Evolutionary conservation across 495 filamentous ascomycete species (phyloP).

Genomic region (Penicillium turbatum): DNA sequence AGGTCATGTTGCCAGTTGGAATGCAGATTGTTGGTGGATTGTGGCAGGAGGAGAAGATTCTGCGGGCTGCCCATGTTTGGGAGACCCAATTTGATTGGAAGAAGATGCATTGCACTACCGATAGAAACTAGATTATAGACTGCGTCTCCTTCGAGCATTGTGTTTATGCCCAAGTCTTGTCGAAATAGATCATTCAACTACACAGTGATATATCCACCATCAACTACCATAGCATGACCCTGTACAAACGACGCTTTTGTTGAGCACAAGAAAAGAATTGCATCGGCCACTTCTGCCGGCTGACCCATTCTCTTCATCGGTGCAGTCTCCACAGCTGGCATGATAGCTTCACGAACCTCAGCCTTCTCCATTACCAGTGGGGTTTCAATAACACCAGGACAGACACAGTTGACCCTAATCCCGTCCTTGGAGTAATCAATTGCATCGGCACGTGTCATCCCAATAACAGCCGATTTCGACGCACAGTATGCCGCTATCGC

Average conservation of each 20-base stretch:
- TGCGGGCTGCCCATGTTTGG: slow-evolving; percentile 49
- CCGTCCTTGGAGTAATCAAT: slow-evolving; percentile 48
- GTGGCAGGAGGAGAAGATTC: slow-evolving; percentile 38
- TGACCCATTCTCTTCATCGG: slow-evolving; percentile 50
- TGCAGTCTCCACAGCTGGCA: slow-evolving; percentile 40
- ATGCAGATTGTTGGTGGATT: slow-evolving; percentile 55
- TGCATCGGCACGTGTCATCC: slow-evolving; percentile 45
- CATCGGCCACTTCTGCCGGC: slow-evolving; percentile 47
- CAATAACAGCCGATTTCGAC: slow-evolving; percentile 45
- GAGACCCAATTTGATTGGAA: slow-evolving; percentile 50
- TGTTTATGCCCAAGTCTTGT: neutral
- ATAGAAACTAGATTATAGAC: slow-evolving; percentile 5
- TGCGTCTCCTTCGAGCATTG: neutral
- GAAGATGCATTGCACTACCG: slow-evolving; percentile 15
- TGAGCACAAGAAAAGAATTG: slow-evolving; percentile 46
- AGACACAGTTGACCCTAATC: slow-evolving; percentile 52
- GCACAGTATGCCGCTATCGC: slow-evolving; percentile 42
- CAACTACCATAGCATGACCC: slow-evolving; percentile 49
- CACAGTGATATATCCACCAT: slow-evolving; percentile 49
- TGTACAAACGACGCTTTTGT: slow-evolving; percentile 48
- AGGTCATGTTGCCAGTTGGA: slow-evolving; percentile 49
- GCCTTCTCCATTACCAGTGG: slow-evolving; percentile 40
- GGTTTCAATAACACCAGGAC: slow-evolving; percentile 50
- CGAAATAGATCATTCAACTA: neutral
- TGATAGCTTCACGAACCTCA: slow-evolving; percentile 32